Conservation (phyloP, 441 rosid genomes). For the Gossypium lobatum region DNA sequence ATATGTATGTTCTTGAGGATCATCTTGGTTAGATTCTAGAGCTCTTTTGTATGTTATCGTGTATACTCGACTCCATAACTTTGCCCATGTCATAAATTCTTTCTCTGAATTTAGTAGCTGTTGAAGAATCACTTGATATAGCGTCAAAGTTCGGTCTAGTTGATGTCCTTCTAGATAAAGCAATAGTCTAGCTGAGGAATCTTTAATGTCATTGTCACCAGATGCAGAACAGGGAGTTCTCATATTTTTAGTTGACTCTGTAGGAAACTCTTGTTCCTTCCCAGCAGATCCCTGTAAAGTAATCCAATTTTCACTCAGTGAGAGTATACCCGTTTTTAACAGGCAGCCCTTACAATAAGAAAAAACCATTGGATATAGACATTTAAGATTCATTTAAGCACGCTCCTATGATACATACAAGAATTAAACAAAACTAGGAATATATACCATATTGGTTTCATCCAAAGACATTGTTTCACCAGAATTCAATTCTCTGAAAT, state of each 20-base stretch:
- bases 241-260: conserved; percentile 21
- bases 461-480: conserved; percentile 24
- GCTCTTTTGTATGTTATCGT: conserved; percentile 56
- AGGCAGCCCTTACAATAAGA: conserved; percentile 10
- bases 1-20: conserved; percentile 23
- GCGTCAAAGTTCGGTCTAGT: conserved; percentile 49
- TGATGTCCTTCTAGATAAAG: conserved; percentile 69
- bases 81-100: conserved; percentile 40
- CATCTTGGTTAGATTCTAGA: conserved; percentile 23
- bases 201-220: conserved; percentile 25
- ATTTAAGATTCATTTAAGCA: background rate
- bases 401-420: background rate
- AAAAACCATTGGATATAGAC: background rate
- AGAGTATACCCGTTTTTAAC: conserved; percentile 8
- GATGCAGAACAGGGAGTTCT: conserved; percentile 27
- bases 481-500: conserved; percentile 25
- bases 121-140: conserved; percentile 84
- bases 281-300: conserved; percentile 42
- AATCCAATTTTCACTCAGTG: conserved; percentile 15
- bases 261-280: conserved; percentile 27
- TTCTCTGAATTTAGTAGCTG: conserved; percentile 52
- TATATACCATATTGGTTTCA: conserved; percentile 27
- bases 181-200: conserved; percentile 37
- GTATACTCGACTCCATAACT: conserved; percentile 63
- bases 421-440: background rate